These are phyloP conservation scores for Claviceps sorghi DNA, from an alignment of 2,329 filamentous ascomycete genomes.

Conservation along the genomic window DNA sequence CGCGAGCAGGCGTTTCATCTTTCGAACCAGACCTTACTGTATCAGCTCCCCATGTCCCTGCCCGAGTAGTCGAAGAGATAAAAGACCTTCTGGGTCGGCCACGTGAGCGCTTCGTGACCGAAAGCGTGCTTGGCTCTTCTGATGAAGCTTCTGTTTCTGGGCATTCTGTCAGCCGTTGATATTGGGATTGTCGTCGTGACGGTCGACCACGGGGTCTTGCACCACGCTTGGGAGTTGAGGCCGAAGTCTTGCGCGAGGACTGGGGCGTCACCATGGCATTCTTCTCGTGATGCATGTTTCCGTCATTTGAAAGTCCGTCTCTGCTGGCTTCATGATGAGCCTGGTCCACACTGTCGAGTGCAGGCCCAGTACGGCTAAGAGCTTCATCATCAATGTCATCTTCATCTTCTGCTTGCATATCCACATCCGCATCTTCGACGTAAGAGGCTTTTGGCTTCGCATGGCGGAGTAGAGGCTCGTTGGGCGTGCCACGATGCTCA, in stretches of 20 bases:
- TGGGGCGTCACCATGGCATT: not conserved
- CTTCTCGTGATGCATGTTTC: not conserved
- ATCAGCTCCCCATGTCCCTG: not conserved
- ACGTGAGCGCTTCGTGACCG: constrained; percentile 10
- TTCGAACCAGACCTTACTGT: not conserved
- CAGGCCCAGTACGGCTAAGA: not conserved
- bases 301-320: constrained; percentile 5
- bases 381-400: constrained; percentile 1
- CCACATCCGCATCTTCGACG: constrained; percentile 29
- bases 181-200: constrained; percentile 14
- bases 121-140: not conserved
- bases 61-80: not conserved
- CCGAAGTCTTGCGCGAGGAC: not conserved
- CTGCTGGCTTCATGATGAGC: not conserved
- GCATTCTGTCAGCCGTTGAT: not conserved
- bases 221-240: not conserved
- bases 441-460: constrained; percentile 39
- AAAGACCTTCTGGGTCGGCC: constrained; percentile 15
- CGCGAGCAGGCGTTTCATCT: not conserved
- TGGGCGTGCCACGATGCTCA: constrained; percentile 10
- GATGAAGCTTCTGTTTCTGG: not conserved
- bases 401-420: constrained; percentile 14
- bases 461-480: constrained; percentile 35
- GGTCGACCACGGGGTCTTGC: constrained; percentile 18
- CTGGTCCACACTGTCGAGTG: not conserved